A percentile compares a stretch with the other conserved stretches of the same genome.
These are phyloP conservation scores for Exutisphaerella laricina DNA, from an alignment of 2,329 filamentous ascomycete genomes.

Conservation along the genomic window DNA sequence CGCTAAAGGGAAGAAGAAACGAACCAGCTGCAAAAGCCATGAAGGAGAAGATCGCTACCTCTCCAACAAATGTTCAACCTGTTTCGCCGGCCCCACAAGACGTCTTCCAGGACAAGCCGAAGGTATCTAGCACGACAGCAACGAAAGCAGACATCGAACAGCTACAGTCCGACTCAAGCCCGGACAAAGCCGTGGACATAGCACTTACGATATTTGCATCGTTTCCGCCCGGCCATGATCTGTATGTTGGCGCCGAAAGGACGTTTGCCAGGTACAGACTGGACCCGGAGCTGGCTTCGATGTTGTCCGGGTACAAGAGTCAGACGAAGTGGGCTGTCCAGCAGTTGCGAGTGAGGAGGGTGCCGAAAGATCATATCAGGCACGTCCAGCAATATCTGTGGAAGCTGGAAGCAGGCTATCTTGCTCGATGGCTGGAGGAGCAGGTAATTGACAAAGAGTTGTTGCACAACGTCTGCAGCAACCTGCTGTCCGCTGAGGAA, in stretches of 20 bases:
- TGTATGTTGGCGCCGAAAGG: conserved; percentile 1
- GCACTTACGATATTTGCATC: background rate
- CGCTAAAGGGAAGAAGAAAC: no score
- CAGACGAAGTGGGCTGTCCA: background rate
- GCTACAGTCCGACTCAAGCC: no score
- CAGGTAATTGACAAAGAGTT: background rate
- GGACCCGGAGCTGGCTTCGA: background rate
- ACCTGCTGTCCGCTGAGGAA: no score
- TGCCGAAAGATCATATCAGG: background rate
- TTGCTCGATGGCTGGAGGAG: background rate
- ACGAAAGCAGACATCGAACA: no score
- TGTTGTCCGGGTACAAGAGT: background rate
- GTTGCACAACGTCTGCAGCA: background rate
- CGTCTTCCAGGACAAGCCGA: no score
- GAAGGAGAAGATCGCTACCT: no score
- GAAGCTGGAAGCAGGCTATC: background rate
- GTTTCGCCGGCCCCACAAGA: no score
- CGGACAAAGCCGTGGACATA: background rate
- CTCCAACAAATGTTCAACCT: no score
- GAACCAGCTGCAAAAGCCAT: no score
- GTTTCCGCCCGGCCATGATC: background rate
- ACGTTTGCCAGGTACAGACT: background rate
- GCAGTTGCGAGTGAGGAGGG: background rate
- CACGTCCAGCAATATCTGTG: background rate
- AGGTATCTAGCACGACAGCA: background rate